These are phyloP conservation scores for Pezicula neosporulosa DNA, from an alignment of 2,329 filamentous ascomycete genomes.

Conservation along the genomic window DNA sequence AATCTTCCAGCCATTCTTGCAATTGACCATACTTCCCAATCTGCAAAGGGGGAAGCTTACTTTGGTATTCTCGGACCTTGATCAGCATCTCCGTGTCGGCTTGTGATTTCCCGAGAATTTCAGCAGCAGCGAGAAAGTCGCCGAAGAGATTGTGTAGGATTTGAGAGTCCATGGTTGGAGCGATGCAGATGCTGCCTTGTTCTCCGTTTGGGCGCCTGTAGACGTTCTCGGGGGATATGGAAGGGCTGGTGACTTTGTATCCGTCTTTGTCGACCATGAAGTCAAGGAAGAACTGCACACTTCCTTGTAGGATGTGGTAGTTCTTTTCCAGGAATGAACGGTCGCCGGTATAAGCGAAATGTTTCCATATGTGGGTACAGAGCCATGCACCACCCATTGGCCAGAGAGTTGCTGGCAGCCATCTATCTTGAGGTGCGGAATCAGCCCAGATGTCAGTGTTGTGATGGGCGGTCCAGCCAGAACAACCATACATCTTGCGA, in stretches of 20 bases:
- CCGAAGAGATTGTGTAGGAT: slow-evolving; percentile 33
- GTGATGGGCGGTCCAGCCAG: slow-evolving; percentile 18
- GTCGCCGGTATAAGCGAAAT: slow-evolving; percentile 32
- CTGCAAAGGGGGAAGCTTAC: slow-evolving; percentile 28
- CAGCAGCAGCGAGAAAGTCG: slow-evolving; percentile 13
- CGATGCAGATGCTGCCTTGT: slow-evolving; percentile 20
- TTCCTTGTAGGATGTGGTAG: slow-evolving; percentile 27
- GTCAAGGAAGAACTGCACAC: slow-evolving; percentile 28
- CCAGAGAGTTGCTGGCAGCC: slow-evolving; percentile 24
- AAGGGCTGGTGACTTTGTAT: slow-evolving; percentile 30
- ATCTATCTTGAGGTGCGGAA: slow-evolving; percentile 17
- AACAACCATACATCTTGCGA: slow-evolving; percentile 15
- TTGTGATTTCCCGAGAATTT: background rate
- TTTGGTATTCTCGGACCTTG: slow-evolving; percentile 19
- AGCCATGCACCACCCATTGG: slow-evolving; percentile 35
- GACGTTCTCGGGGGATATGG: slow-evolving; percentile 30
- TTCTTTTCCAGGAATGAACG: slow-evolving; percentile 19
- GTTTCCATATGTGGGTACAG: slow-evolving; percentile 31
- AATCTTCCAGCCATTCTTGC: slow-evolving; percentile 34
- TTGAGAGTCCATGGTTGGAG: slow-evolving; percentile 35
- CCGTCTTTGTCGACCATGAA: slow-evolving; percentile 28
- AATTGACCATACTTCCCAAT: slow-evolving; percentile 40
- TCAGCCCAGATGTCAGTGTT: slow-evolving; percentile 25
- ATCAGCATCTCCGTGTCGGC: slow-evolving; percentile 7
- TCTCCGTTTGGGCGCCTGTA: slow-evolving; percentile 16